A percentile compares a stretch with the other conserved stretches of the same genome.
Conservation (phyloP, 345 rosid species). For the Camelina laxa region DNA sequence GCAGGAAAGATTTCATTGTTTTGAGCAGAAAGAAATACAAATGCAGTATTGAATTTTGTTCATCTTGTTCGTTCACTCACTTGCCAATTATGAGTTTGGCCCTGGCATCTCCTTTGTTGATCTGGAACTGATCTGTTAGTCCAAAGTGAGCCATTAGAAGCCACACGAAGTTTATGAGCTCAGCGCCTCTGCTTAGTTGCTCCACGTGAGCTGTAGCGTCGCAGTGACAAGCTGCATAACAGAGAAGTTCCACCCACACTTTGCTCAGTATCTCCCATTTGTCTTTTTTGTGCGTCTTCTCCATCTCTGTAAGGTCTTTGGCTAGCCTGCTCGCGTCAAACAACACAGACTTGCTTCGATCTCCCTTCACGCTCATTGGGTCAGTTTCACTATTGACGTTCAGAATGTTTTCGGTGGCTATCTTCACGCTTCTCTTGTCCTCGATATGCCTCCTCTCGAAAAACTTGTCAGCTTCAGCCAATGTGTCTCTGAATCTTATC, state of each 20-base stretch:
- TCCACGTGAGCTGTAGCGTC: conserved; percentile 61
- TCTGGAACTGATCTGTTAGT: conserved; percentile 58
- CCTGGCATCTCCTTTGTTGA: conserved; percentile 60
- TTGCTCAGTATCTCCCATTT: conserved; percentile 62
- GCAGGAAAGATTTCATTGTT: conserved; percentile 1
- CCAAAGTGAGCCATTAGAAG: conserved; percentile 82
- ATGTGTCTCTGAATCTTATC: conserved; percentile 59
- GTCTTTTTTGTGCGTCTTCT: neutral
- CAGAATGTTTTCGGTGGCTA: conserved; percentile 39
- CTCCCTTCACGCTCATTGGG: conserved; percentile 59
- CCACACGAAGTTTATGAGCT: conserved; percentile 69
- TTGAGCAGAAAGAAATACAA: neutral
- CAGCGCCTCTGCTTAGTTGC: conserved; percentile 67
- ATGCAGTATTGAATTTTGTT: neutral
- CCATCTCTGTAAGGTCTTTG: conserved; percentile 45
- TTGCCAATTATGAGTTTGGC: conserved; percentile 59
- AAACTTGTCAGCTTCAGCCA: conserved; percentile 53
- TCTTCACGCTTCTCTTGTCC: neutral
- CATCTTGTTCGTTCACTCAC: conserved; percentile 15
- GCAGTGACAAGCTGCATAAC: conserved; percentile 65
- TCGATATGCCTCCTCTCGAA: conserved; percentile 43
- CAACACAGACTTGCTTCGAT: conserved; percentile 65
- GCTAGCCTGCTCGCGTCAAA: conserved; percentile 67
- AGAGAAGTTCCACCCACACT: conserved; percentile 70
- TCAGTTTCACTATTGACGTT: conserved; percentile 41